phyloP scores from a whole-genome alignment of 2,329 filamentous ascomycete species.

The Paracoccidioides brasiliensis region DNA sequence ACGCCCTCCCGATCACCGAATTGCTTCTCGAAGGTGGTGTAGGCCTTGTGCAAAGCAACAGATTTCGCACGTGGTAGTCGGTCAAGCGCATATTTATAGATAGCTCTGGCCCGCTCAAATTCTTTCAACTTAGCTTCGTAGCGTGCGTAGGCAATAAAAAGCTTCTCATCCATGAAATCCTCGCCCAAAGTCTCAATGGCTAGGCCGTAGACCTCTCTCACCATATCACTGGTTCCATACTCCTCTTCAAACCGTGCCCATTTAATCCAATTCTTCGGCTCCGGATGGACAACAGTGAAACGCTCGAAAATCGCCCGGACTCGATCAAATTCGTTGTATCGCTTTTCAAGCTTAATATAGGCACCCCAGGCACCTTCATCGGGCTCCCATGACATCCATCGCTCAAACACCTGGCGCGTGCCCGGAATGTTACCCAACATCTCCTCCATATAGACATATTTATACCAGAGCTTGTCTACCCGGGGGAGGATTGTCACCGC shows the following conservation, averaged over 20 bases:
- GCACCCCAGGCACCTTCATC: slow-evolving; percentile 91
- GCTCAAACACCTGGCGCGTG: slow-evolving; percentile 85
- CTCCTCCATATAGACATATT: slow-evolving; percentile 98
- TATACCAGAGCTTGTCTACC: slow-evolving; percentile 97
- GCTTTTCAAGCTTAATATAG: slow-evolving; percentile 94
- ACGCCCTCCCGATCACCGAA: slow-evolving; percentile 88
- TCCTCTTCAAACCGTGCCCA: slow-evolving; percentile 98
- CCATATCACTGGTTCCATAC: slow-evolving; percentile 77
- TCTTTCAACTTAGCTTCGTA: slow-evolving; percentile 94
- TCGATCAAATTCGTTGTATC: slow-evolving; percentile 81
- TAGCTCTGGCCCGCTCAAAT: slow-evolving; percentile 81
- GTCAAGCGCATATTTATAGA: slow-evolving; percentile 94
- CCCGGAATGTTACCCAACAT: slow-evolving; percentile 89
- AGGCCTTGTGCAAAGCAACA: slow-evolving; percentile 74
- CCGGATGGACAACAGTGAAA: slow-evolving; percentile 85
- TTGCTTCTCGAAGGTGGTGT: slow-evolving; percentile 97
- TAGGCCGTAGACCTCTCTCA: slow-evolving; percentile 79
- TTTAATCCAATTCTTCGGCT: slow-evolving; percentile 95
- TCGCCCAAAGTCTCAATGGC: slow-evolving; percentile 85
- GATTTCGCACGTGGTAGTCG: slow-evolving; percentile 80
- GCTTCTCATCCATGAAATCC: slow-evolving; percentile 87
- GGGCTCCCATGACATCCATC: slow-evolving; percentile 98
- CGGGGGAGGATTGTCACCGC: slow-evolving; percentile 85
- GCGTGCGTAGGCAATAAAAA: slow-evolving; percentile 90
- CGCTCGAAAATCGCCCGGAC: slow-evolving; percentile 81